Conservation (phyloP, 805 yeast genomes). For the Maudiozyma bulderi region DNA sequence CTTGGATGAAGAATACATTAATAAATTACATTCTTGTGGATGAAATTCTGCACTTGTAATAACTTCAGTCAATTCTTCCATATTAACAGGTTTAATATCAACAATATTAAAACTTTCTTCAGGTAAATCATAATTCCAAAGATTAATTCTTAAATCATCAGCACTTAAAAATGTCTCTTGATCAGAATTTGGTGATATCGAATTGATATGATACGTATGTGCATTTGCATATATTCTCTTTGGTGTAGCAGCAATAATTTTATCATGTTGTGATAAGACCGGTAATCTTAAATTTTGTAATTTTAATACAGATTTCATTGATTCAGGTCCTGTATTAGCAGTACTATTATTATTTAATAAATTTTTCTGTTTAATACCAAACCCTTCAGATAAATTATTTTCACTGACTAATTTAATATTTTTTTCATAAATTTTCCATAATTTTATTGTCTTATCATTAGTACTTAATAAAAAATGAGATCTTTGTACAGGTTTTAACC, state of each 20-base stretch:
- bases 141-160: conserved; percentile 88
- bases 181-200: conserved; percentile 88
- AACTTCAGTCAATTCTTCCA: conserved; percentile 98
- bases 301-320: conserved; percentile 27
- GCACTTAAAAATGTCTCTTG: conserved; percentile 90
- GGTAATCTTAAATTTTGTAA: conserved; percentile 61
- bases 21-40: conserved; percentile 82
- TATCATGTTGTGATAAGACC: conserved; percentile 84
- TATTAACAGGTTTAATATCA: conserved; percentile 93
- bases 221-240: conserved; percentile 88
- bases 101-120: conserved; percentile 95
- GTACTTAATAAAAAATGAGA: conserved; percentile 88
- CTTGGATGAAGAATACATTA: conserved; percentile 91
- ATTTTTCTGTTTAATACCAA: conserved; percentile 8
- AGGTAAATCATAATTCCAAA: conserved; percentile 91
- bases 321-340: background rate
- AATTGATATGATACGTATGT: conserved; percentile 95
- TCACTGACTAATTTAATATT: conserved; percentile 87
- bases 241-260: conserved; percentile 90
- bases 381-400: conserved; percentile 59
- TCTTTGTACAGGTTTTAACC: conserved; percentile 79
- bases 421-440: conserved; percentile 93
- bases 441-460: conserved; percentile 95
- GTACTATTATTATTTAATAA: conserved; percentile 7
- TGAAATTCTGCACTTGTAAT: conserved; percentile 95